Base-by-base conservation (phyloP, 495 filamentous ascomycete species). In the Geoglossum glabrum region DNA sequence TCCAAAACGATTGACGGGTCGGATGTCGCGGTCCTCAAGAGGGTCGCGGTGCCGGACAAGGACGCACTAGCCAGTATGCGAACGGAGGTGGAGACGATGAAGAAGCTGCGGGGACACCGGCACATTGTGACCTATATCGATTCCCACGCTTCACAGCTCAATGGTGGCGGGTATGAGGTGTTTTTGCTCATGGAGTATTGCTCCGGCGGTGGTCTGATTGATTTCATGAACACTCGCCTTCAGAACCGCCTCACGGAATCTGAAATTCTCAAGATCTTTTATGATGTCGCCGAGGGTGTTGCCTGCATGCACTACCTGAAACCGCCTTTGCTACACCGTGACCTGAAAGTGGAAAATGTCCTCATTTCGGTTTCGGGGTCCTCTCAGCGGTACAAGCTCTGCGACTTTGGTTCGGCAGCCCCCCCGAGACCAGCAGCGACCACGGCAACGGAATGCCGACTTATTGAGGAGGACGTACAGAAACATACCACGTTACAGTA, bases 31-130 rank as follows among this genome's bases (percentile, higher is more conserved):
- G 89, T 98, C 8, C 73, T 98, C 63, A 98, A 98, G 74, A 77
- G 92, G 64, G 92, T 98, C 47, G 92, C 93, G n/a, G 92, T 97
- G 33, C 87, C 93, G 43, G 92, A 98, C 67, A 95, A 92, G 74
- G 83, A 92, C 63, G 79, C 88, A 55, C 76, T 98, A 67, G 85
- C 88, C 30, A 89, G 82, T 68, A 96, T 97, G 92, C 84, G 93
- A 66, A 97, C 84, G 59, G 92, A 98, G 75, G 92, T 97, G 56
- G 92, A 98, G 72, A 98, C 92, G 21, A 98, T 98, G 92, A 98
- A 98, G 79, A 87, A 90, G 65, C 74, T 98, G 60, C 94, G 93
- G 75, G 93, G 93, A 34, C 92, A 96, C 73, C 81, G 80, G 55
- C 84, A 92, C 61, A 96, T 98, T 66, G 92, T 98, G 64, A 95